Conservation (phyloP, 805 yeast genomes). For the Candida coquimbonensis region DNA sequence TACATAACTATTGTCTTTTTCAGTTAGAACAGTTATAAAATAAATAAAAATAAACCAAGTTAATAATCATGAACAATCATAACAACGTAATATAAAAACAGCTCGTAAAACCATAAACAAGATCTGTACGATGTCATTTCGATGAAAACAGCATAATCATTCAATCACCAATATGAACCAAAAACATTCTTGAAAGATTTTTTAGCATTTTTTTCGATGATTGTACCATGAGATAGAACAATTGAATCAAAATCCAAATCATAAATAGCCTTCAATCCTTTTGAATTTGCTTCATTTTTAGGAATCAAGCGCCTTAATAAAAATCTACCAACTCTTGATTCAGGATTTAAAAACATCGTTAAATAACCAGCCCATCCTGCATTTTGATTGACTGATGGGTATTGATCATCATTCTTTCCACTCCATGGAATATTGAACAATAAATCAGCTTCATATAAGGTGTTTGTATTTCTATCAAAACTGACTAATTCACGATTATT, state of each 20-base stretch:
- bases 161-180: constrained; percentile 8
- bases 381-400: constrained; percentile 34
- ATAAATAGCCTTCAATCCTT: constrained; percentile 15
- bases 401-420: constrained; percentile 46
- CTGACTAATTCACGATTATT: constrained; percentile 51
- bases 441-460: constrained; percentile 54
- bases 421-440: constrained; percentile 48
- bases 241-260: constrained; percentile 42
- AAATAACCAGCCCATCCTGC: constrained; percentile 35
- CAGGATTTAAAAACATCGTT: constrained; percentile 36
- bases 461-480: constrained; percentile 39
- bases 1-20: too few species aligned
- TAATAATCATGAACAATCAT: not conserved
- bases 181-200: constrained; percentile 19
- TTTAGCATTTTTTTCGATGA: constrained; percentile 36
- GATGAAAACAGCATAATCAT: too few species aligned
- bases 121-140: too few species aligned
- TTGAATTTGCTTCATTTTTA: constrained; percentile 6
- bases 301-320: constrained; percentile 24
- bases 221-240: constrained; percentile 55
- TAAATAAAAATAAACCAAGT: not conserved
- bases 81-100: not conserved
- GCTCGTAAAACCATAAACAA: not conserved
- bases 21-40: not conserved
- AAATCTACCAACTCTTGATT: constrained; percentile 30